Evolutionary conservation across 192 early-diverging fungal genomes (phyloP), one percentile per base, ranked within the genome.

Genomic region (Coemansia sp.): DNA sequence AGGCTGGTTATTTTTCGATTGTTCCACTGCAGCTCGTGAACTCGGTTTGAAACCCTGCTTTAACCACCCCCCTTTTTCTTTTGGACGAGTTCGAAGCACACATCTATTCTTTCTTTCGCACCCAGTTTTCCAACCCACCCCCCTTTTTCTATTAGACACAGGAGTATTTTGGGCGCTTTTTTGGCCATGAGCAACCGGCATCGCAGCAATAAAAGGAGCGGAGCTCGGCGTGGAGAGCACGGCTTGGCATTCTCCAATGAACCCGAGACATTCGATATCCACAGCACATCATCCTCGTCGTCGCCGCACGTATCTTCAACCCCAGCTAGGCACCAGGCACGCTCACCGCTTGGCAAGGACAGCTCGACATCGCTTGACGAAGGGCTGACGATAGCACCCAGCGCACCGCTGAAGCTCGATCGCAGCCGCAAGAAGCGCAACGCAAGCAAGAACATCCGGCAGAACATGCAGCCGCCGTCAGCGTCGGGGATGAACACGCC

Each of bases 401-500:
- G 72, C 66, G 21, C 58, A 4, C 72, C 72, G 46, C 53, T 75
- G 32, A 53, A 64, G 39, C 66, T 75, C 26, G 28, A 38, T 29
- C 30, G 34, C 26, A 36, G 28, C 8, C 61, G 58, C 43, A 40
- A 45, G 26, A 21, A 30, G 35, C 51, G 57, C 47, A 3, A 32
- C 4, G 12, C 52, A 15, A 43, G 38, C 40, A 64, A 58, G 43
- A 11, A 12, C 1, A 30, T 64, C 10, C 72, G 55, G 2, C 64
- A 75, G 39, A 58, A 75, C 40, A 76, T 76, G 73, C 73, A 58
- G 45, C 73, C 73, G 0, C 12, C 58, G n/a, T 32, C 73, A 17
- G 48, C 62, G 5, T 76, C 73, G 0, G 73, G 73, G 2, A 46
- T 65, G 25, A 69, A 47, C 39, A 72, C 69, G 23, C 69, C 69